Conservation (phyloP, 2,329 filamentous ascomycete genomes). For the Aspergillus bombycis region DNA sequence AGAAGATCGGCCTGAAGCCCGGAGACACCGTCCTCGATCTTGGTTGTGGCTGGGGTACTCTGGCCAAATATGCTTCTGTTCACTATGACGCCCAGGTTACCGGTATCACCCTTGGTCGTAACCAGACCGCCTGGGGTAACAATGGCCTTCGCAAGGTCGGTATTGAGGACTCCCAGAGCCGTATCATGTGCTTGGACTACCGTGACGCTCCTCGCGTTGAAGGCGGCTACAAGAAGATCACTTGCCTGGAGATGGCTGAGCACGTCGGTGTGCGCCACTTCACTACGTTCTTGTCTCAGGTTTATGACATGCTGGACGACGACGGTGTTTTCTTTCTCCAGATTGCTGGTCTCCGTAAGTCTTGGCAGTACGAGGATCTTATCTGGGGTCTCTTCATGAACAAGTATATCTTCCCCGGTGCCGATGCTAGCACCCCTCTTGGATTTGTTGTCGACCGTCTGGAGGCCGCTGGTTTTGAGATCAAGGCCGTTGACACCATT, state of each 20-base stretch:
- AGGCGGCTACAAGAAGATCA: constrained; percentile 89
- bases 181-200: constrained; percentile 95
- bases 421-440: constrained; percentile 91
- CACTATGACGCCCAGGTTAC: constrained; percentile 87
- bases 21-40: constrained; percentile 89
- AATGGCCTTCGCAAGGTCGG: constrained; percentile 79
- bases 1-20: constrained; percentile 85
- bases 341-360: constrained; percentile 88
- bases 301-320: constrained; percentile 93
- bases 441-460: constrained; percentile 83
- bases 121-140: constrained; percentile 98
- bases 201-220: constrained; percentile 83
- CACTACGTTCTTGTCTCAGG: constrained; percentile 76
- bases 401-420: constrained; percentile 98
- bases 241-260: constrained; percentile 97
- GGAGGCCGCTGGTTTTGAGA: constrained; percentile 84
- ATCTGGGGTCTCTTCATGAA: constrained; percentile 99
- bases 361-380: constrained; percentile 97
- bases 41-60: constrained; percentile 96
- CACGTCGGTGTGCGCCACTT: constrained; percentile 96
- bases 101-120: constrained; percentile 90
- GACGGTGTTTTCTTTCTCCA: constrained; percentile 96
- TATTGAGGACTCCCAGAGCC: constrained; percentile 83
- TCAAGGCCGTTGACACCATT: constrained; percentile 90
- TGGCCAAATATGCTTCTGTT: constrained; percentile 87